Base-by-base conservation (phyloP, 352 stramenopile genomes). In the Pythium aphanidermatum region DNA sequence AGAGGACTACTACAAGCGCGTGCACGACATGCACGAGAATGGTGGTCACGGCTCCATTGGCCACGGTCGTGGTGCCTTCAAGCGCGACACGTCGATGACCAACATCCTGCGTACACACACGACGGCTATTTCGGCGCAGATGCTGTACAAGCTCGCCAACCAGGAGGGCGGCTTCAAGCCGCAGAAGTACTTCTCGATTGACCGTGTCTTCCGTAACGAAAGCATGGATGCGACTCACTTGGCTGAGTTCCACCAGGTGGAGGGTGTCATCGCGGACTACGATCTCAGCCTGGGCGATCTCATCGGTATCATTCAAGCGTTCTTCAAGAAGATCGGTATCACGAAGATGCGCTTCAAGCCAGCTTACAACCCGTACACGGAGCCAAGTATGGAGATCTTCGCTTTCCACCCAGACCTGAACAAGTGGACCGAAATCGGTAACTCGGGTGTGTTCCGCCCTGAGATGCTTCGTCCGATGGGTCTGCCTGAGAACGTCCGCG, bases 351-450 rank as follows among this genome's bases (percentile, higher is more conserved):
- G 96, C 68, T 99, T 99, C 87, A 99, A 99, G 80, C 97, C 97
- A 14, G 97, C 97, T 20, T 99, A 98, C 81, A 99, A 99, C 71
- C 97, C 97, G 26, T 99, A 99, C 84, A 99, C 97, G 34, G 97
- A 99, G 76, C 97, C 97, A 16, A 98, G 85, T 28, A 99, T 99
- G 97, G 97, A 99, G 69, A 98, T 99, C 65, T 99, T 99, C 68
- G 96, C 96, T 31, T 99, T 99, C 79, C 96, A 99, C 75, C 96
- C 96, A 30, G 96, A 99, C 69, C 74, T 99, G 38, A 98, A 99
- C 55, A 98, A 98, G 68, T 99, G 95, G 95, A 98, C 95, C n/a
- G 96, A 98, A 65, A 98, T 99, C 55, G 96, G 96, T 36, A 99
- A 99, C 78, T 98, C 89, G 11, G 96, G 97, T 36, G 98, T 99